Base-by-base conservation (phyloP, 306 rosid species). In the Acmispon strigosus region DNA sequence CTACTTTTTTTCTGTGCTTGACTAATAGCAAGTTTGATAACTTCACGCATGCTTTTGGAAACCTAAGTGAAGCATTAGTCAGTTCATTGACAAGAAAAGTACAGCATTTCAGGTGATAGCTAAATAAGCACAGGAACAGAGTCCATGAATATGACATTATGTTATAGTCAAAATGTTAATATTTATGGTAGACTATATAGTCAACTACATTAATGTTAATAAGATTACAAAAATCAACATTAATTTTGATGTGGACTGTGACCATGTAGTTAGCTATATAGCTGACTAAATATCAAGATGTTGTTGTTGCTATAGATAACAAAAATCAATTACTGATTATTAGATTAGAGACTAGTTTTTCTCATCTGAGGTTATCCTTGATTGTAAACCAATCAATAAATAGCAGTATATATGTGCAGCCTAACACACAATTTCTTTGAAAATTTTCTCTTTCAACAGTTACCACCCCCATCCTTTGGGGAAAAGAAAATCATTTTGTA, bases 1-100 rank as follows among this genome's bases (percentile, higher is more conserved):
- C 66, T 86, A 78, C 83, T 85, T 79, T 84, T 82, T 79, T 91
- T 89, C 74, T 89, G 96, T 56, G 99, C 96, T 84, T 95, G 96
- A 78, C 79, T 89, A 20, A 89, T 73, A 49, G 97, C 96, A 81
- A 86, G 88, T 86, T 86, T 95, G 84, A 91, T 90, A 70, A 95
- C 81, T 75, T 89, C 96, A 57, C 96, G 99, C 73, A 89, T 88
- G 75, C 78, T 89, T 76, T 82, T 89, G 22, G 97, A 84, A 56
- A 91, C 84, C 97, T 95, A 78, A 68, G 66, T 11, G 43, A 52
- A 79, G 53, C 41, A 70, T 69, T 56, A 60, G 32, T 69, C 56
- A 76, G 58, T 42, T 76, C 45, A 74, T 29, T 42, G 51, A 55
- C 73, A 54, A 11, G 54, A 65, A 74, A 79, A 68, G 9, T 42